Evolutionary conservation across 352 stramenopile genomes (phyloP), one percentile per base, ranked within the genome.

Genomic region (Pythium apleroticum): DNA sequence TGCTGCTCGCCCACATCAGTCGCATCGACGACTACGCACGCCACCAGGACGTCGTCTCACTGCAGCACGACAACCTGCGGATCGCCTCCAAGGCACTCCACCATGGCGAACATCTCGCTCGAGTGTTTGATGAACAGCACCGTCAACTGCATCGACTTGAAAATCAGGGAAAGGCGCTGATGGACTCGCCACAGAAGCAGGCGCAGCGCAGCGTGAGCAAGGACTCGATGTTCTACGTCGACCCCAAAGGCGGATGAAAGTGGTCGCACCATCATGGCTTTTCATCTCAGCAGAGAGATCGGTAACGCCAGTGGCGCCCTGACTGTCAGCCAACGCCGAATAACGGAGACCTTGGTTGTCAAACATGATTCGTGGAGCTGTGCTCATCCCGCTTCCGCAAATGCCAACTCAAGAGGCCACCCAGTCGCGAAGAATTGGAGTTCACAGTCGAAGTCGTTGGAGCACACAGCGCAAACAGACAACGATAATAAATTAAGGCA

Each of bases 211-310:
- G 73, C 43, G 73, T 80, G 45, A 89, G 80, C 62, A 78, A 74
- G 37, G 73, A 86, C 54, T 89, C 77, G 15, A 87, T 89, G 76
- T 87, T 89, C 57, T 87, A 78, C 64, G 57, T 54, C 1, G 52
- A 66, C 25, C 15, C 27, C 15, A 55, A 54, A 22, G 24, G 24
- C 20, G 35, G 31, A 55, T 45, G 41, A 52, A 52, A 17, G 10
- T 12, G 35, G 19, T 41, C 0, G 11, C 35, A 17, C 11, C 35
- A 19, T 4, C 35, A n/a, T n/a, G n/a, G n/a, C n/a, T n/a, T n/a
- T n/a, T n/a, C 15, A 41, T 41, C 35, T 41, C 35, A 19, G 10
- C 0, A 41, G 35, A 41, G 19, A 41, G 1, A 11, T 14, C 10
- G 10, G 8, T 37, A 11, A 37, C 14, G 31, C 8, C 10, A 37